Percentiles rank a stretch among this genome's conserved stretches.
Conservation (phyloP, 177 flowering plant genomes). For the Vitis hybrid region DNA sequence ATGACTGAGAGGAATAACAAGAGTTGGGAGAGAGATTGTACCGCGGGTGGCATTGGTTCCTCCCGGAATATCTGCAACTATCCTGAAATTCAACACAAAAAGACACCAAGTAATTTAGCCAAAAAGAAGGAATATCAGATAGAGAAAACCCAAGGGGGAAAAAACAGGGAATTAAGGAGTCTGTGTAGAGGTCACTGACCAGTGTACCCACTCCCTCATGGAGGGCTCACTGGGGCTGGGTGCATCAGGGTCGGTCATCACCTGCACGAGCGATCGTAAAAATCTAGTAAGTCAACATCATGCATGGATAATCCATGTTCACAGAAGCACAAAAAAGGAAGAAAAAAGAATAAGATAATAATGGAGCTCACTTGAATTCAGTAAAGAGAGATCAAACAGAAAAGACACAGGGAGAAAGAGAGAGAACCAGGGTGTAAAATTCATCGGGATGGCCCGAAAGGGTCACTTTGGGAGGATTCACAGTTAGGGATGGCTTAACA, state of each 20-base stretch:
- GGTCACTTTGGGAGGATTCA: conserved; percentile 46
- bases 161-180: not conserved
- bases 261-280: conserved; percentile 24
- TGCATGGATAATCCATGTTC: no score
- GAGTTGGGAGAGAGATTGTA: conserved; percentile 5
- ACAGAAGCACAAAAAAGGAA: not conserved
- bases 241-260: conserved; percentile 78
- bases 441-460: conserved; percentile 46
- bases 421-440: conserved; percentile 55
- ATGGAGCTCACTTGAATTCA: no score
- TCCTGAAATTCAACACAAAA: conserved; percentile 34
- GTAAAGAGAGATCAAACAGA: no score
- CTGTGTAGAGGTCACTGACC: conserved; percentile 24
- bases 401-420: not conserved
- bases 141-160: not conserved
- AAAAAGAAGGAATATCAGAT: not conserved
- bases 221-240: conserved; percentile 70
- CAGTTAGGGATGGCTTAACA: conserved; percentile 56
- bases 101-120: not conserved
- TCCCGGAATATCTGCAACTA: conserved; percentile 66
- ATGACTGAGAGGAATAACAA: not conserved
- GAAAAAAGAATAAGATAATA: not conserved
- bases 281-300: no score
- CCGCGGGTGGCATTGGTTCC: conserved; percentile 52
- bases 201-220: conserved; percentile 61